These are phyloP conservation scores for Calonectria pseudoreteaudii DNA, from an alignment of 2,329 filamentous ascomycete species.

Conservation along the genomic window DNA sequence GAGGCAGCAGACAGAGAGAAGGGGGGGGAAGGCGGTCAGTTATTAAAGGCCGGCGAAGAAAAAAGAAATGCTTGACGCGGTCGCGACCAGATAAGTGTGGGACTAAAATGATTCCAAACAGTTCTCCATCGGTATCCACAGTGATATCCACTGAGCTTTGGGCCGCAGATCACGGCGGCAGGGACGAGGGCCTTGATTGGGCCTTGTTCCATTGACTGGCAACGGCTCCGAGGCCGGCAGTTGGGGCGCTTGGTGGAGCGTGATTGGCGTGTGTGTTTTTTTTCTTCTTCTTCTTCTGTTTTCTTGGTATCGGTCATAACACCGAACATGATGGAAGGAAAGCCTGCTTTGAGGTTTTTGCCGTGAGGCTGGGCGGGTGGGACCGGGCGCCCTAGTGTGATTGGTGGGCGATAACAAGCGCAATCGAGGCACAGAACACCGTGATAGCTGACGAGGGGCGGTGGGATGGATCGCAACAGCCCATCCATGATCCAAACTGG, in stretches of 20 bases:
- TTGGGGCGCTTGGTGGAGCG: not conserved
- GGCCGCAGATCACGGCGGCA: not conserved
- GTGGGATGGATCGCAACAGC: not conserved
- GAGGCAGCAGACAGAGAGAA: not conserved
- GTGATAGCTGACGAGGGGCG: not conserved
- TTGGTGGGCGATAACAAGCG: not conserved
- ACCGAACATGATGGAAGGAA: not conserved
- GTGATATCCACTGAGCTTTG: not conserved
- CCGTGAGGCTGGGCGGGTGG: not conserved
- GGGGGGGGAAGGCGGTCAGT: not conserved
- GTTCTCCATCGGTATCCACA: slow-evolving; percentile 4
- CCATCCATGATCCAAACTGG: not conserved
- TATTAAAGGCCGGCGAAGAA: not conserved
- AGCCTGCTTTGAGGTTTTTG: not conserved
- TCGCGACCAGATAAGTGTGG: slow-evolving; percentile 1
- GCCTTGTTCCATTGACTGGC: not conserved
- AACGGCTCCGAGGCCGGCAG: not conserved
- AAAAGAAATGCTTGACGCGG: not conserved
- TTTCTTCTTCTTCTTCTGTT: too few relatives aligned
- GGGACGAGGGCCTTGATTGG: not conserved
- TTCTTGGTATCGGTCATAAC: not conserved
- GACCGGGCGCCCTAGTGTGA: not conserved
- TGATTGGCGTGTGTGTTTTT: not conserved
- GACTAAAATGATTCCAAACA: slow-evolving; percentile 12
- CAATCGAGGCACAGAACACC: not conserved